Conservation (phyloP, 371 early-diverging fungal species). For the Syncephalis plumigaleata region DNA sequence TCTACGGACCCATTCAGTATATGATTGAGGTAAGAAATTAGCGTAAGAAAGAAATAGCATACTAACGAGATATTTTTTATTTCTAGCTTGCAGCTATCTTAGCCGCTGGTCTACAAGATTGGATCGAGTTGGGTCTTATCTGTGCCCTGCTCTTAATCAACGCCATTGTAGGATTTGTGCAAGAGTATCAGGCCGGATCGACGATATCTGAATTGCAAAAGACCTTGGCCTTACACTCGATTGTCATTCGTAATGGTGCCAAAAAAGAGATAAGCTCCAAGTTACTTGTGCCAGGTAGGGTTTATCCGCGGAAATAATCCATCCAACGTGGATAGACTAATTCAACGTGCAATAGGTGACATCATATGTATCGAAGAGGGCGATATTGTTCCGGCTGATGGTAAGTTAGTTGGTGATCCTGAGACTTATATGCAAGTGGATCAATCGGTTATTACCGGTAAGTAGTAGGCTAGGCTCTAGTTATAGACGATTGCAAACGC, state of each 20-base stretch:
- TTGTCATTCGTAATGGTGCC: conserved; percentile 56
- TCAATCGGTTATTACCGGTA: conserved; percentile 84
- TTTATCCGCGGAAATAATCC: conserved; percentile 2
- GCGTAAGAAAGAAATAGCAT: too few species aligned
- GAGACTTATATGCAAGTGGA: conserved; percentile 74
- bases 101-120: conserved; percentile 37
- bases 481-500: background rate
- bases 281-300: conserved; percentile 57
- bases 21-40: conserved; percentile 31
- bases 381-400: conserved; percentile 89
- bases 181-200: conserved; percentile 77
- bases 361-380: conserved; percentile 76
- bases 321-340: background rate
- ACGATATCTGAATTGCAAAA: conserved; percentile 81
- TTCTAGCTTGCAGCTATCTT: conserved; percentile 24
- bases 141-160: conserved; percentile 64
- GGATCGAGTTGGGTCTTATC: conserved; percentile 76
- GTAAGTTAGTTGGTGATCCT: conserved; percentile 51
- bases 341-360: conserved; percentile 29
- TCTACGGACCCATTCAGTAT: conserved; percentile 39
- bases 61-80: conserved; percentile 9
- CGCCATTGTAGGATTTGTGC: conserved; percentile 75
- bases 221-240: conserved; percentile 66
- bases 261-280: conserved; percentile 58
- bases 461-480: background rate